Base-by-base conservation (phyloP, 2,329 filamentous ascomycete species). In the Pseudocercospora ulei region DNA sequence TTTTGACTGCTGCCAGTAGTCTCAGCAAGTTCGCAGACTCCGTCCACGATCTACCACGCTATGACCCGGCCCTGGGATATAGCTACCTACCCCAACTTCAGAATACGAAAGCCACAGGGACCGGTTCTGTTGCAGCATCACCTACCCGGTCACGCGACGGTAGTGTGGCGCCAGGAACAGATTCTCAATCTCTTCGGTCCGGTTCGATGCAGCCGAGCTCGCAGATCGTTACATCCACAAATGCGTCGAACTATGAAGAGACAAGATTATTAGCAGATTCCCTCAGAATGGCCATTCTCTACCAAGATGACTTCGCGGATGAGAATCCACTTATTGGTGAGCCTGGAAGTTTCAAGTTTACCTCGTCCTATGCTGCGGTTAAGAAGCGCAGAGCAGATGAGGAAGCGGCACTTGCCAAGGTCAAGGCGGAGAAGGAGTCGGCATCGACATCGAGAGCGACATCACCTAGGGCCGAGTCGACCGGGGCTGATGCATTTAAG, bases 321-420 rank as follows among this genome's bases (percentile, higher is more conserved):
- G 75, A 78, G 50, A 76, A 71, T 43, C 74, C 76, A 0, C 59
- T 80, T 8, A 63, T 70, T 5, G 76, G 76, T 31, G 76, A 79
- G 53, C 76, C 76, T 0, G 76, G 76, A 18, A 69, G 68, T 3
- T 78, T 80, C 49, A 70, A 74, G 38, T 67, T 78, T 47, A 66
- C 67, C 3, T 61, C 62, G 20, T 65, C 67, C 1, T 59, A 57
- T 16, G 57, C 61, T 20, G 61, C 60, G 5, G 57, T 69, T 5
- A 62, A 64, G 43, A 65, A 65, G 27, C 61, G 60, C 2, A 57
- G 63, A 40, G 58, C 56, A 12, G 58, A 59, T 18, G 54, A 57
- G 29, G 57, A 58, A 41, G 57, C 54, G 3, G 46, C 51, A 3
- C 52, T 50, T n/a, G 47, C 47, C 7, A 44, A 52, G 33, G 49